Evolutionary conservation across 495 filamentous ascomycete genomes (phyloP).

Genomic region (Neurospora pannonica): DNA sequence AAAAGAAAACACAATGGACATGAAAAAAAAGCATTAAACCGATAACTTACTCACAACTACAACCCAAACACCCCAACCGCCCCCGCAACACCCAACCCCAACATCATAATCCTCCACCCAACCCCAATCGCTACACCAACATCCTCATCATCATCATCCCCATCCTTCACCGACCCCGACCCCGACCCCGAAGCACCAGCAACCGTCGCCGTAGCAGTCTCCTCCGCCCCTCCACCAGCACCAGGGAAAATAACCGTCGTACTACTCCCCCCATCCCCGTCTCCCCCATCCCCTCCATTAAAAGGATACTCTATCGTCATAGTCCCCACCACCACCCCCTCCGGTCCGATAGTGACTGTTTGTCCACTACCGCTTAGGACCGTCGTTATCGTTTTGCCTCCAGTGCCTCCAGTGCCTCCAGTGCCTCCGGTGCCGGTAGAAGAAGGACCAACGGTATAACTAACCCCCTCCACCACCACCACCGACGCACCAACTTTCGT

Average conservation of each 20-base stretch:
- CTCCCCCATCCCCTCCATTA: background rate
- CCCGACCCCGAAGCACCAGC: background rate
- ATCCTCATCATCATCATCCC: background rate
- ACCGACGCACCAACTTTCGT: slow-evolving; percentile 39
- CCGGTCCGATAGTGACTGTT: slow-evolving; percentile 36
- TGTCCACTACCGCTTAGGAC: slow-evolving; percentile 32
- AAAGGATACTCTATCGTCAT: slow-evolving; percentile 35
- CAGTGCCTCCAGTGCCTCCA: slow-evolving; percentile 10
- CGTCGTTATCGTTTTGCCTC: slow-evolving; percentile 27
- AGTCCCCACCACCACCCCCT: slow-evolving; percentile 33
- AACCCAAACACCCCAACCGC: background rate
- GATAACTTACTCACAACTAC: background rate
- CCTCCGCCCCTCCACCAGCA: background rate
- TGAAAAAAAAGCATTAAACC: background rate
- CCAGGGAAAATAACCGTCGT: background rate
- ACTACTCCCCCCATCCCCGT: background rate
- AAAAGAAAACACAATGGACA: background rate
- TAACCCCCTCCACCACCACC: slow-evolving; percentile 37
- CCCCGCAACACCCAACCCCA: background rate
- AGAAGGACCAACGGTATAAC: slow-evolving; percentile 32
- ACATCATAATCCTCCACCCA: background rate
- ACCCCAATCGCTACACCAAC: background rate
- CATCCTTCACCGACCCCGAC: background rate
- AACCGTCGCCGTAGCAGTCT: background rate
- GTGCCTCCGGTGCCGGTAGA: background rate